Conservation (phyloP, 2,329 filamentous ascomycete genomes). For the Fusarium kyushuense region DNA sequence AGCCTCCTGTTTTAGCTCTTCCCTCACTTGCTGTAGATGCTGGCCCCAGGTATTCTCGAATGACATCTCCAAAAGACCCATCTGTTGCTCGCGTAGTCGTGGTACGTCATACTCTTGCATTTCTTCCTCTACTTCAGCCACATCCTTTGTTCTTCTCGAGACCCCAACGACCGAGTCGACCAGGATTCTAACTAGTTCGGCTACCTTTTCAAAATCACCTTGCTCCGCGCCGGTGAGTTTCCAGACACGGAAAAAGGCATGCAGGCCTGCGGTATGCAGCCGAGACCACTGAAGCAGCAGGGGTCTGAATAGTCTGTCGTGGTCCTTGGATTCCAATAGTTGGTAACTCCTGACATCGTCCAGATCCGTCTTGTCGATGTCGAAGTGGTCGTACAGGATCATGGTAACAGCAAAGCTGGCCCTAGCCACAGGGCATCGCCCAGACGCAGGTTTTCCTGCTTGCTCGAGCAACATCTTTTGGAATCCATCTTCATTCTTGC, state of each 20-base stretch:
- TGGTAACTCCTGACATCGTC: slow-evolving; percentile 83
- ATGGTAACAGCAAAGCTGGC: slow-evolving; percentile 88
- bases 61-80: slow-evolving; percentile 89
- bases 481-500: slow-evolving; percentile 91
- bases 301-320: slow-evolving; percentile 88
- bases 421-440: slow-evolving; percentile 87
- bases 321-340: slow-evolving; percentile 78
- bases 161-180: slow-evolving; percentile 90
- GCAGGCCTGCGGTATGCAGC: slow-evolving; percentile 85
- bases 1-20: slow-evolving; percentile 90
- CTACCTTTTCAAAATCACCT: slow-evolving; percentile 94
- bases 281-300: slow-evolving; percentile 93
- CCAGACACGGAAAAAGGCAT: slow-evolving; percentile 93
- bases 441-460: slow-evolving; percentile 74
- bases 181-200: slow-evolving; percentile 89
- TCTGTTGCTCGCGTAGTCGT: slow-evolving; percentile 85
- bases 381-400: slow-evolving; percentile 94
- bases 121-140: slow-evolving; percentile 90
- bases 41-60: slow-evolving; percentile 97
- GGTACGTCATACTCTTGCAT: slow-evolving; percentile 84
- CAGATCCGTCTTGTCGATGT: slow-evolving; percentile 85
- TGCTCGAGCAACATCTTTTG: slow-evolving; percentile 94
- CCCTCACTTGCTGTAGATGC: slow-evolving; percentile 88
- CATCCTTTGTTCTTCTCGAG: slow-evolving; percentile 82
- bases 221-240: slow-evolving; percentile 85